Base-by-base conservation (phyloP, 257 asterid genomes). In the Nicotiana obtusifolia region DNA sequence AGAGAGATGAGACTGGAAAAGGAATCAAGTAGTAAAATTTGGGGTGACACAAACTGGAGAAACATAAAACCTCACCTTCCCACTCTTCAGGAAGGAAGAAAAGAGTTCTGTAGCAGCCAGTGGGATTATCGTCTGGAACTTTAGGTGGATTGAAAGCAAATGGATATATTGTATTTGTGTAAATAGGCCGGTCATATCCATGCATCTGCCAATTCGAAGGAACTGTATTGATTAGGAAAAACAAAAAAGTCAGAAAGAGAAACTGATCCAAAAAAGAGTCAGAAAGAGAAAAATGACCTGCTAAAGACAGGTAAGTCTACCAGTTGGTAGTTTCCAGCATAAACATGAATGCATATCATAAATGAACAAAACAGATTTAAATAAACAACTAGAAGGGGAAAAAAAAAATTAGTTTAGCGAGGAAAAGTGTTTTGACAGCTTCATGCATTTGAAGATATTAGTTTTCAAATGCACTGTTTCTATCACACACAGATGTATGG, bases 131-230 rank as follows among this genome's bases (percentile, higher is more conserved):
- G 52, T 94, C 97, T 5, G 99, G 98, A 86, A 95, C 97, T 84
- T 89, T 88, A 41, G 99, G 99, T 64, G 98, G 99, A 87, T 92
- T 89, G 54, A 94, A 87, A 68, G 93, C 97, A 87, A 95, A 95
- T 37, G 99, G 98, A 78, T 94, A 95, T 13, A 87, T 87, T 16
- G 85, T 84, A 85, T 95, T 95, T 60, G 98, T 94, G 86, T 95
- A 95, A 81, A 95, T 95, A 37, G 99, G 99, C 84, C 30, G 85
- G 89, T 95, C 99, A 81, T 83, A 92, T 85, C 99, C 99, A 88
- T 94, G 98, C 98, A 92, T 88, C 95, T 95, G 98, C 99, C 99
- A 95, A 85, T 93, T 95, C 75, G 98, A 95, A 80, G 99, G 99
- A 87, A 95, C 99, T 95, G 97, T 85, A 84, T 78, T 85, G 83